These are phyloP conservation scores for Middelhovenomyces tepae DNA, from an alignment of 805 yeast species.

Conservation along the genomic window DNA sequence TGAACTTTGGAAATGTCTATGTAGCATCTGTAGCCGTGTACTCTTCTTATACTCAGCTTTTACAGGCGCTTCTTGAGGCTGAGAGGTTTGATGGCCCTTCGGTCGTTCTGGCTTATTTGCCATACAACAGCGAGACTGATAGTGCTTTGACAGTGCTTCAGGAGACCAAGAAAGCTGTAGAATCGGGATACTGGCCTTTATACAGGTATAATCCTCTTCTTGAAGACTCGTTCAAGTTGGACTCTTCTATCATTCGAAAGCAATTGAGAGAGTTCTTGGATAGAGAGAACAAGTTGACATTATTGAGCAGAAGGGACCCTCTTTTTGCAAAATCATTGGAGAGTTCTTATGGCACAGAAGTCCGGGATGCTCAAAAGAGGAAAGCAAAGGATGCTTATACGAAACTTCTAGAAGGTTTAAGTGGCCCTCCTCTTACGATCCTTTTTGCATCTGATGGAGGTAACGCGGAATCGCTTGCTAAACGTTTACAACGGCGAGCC, in stretches of 20 bases:
- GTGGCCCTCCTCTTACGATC: conserved; percentile 85
- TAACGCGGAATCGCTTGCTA: conserved; percentile 73
- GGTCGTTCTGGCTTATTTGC: conserved; percentile 81
- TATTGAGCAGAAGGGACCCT: conserved; percentile 65
- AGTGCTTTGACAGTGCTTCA: conserved; percentile 69
- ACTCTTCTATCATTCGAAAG: conserved; percentile 71
- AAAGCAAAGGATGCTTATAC: conserved; percentile 72
- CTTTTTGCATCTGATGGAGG: conserved; percentile 92
- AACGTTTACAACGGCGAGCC: conserved; percentile 69
- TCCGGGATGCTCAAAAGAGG: conserved; percentile 48
- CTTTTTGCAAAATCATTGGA: conserved; percentile 65
- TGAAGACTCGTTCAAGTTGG: conserved; percentile 62
- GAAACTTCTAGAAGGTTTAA: conserved; percentile 70
- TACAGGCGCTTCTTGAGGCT: conserved; percentile 88
- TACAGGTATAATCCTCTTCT: conserved; percentile 72
- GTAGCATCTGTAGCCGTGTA: conserved; percentile 94
- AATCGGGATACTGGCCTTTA: conserved; percentile 93
- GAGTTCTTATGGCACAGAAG: conserved; percentile 51
- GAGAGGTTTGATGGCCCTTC: conserved; percentile 84
- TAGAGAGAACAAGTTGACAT: conserved; percentile 79
- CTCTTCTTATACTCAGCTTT: conserved; percentile 85
- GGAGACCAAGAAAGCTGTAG: conserved; percentile 85
- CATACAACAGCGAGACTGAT: conserved; percentile 49
- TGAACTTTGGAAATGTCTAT: conserved; percentile 82
- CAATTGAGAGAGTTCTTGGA: conserved; percentile 74